A percentile compares a stretch with the other conserved stretches of the same genome.
Conservation (phyloP, 371 early-diverging fungal species). For the Enteropsectra breve region DNA sequence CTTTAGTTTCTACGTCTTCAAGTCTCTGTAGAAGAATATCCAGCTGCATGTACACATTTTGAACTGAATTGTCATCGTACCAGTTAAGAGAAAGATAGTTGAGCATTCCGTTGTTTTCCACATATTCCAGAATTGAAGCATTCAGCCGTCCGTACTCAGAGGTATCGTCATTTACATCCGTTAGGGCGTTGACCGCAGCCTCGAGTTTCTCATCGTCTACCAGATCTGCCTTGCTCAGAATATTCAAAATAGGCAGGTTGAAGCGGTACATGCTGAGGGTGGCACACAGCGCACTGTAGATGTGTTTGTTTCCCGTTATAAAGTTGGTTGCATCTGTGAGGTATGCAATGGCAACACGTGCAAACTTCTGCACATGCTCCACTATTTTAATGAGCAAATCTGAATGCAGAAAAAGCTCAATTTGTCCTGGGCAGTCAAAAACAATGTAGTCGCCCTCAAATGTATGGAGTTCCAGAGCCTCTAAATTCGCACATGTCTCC, state of each 20-base stretch:
- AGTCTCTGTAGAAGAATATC: constrained; percentile 89
- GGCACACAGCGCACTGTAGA: constrained; percentile 70
- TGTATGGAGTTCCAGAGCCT: constrained; percentile 82
- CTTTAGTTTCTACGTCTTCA: constrained; percentile 75
- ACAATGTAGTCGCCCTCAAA: constrained; percentile 85
- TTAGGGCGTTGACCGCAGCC: background rate
- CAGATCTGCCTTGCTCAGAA: constrained; percentile 90
- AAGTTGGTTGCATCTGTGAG: constrained; percentile 82
- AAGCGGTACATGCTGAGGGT: constrained; percentile 83
- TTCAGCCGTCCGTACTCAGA: constrained; percentile 48
- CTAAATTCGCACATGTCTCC: constrained; percentile 75
- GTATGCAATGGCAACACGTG: constrained; percentile 71
- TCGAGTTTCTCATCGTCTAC: constrained; percentile 34
- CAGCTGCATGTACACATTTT: constrained; percentile 70
- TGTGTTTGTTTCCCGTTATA: constrained; percentile 79
- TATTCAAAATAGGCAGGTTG: constrained; percentile 84
- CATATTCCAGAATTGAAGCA: constrained; percentile 19
- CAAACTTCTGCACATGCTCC: constrained; percentile 64
- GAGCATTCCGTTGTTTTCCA: constrained; percentile 78
- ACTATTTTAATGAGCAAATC: constrained; percentile 75
- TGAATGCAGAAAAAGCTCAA: constrained; percentile 95
- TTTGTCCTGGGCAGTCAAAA: constrained; percentile 98
- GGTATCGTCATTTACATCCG: background rate
- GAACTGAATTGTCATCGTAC: constrained; percentile 79
- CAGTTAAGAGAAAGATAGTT: constrained; percentile 80